These are phyloP conservation scores for Malassezia sympodialis DNA, from an alignment of 1,284 basidiomycete genomes.

Conservation along the genomic window DNA sequence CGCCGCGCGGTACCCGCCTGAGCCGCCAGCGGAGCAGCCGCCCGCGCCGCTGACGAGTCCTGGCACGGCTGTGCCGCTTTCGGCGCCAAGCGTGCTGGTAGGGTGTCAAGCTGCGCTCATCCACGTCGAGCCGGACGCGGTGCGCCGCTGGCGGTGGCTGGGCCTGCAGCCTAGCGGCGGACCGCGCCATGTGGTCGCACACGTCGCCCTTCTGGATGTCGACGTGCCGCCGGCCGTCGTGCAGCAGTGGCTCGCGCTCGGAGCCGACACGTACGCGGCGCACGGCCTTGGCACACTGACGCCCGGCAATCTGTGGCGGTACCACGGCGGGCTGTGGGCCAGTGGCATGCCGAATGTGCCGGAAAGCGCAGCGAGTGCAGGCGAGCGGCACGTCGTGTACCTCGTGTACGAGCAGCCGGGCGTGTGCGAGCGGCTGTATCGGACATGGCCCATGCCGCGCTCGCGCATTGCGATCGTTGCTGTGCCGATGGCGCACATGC, in stretches of 20 bases:
- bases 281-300: conserved; percentile 1
- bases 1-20: neutral
- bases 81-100: conserved; percentile 1
- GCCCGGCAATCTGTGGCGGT: neutral
- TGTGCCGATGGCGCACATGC: neutral
- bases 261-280: neutral
- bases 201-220: conserved; percentile 6
- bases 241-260: neutral
- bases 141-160: conserved; percentile 1
- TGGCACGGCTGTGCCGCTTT: neutral
- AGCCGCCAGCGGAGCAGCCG: neutral
- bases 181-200: neutral
- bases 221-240: neutral
- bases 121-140: neutral
- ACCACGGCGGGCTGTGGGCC: neutral
- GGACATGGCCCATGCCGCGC: conserved; percentile 1
- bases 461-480: neutral
- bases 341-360: neutral
- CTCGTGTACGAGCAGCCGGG: neutral
- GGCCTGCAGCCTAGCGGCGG: conserved; percentile 12
- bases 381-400: neutral
- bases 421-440: conserved; percentile 2
- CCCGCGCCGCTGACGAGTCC: no score
- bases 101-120: conserved; percentile 9
- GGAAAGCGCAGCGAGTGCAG: neutral